phyloP scores from a whole-genome alignment of 139 green algal species.

The Chlamydomonas incerta region DNA sequence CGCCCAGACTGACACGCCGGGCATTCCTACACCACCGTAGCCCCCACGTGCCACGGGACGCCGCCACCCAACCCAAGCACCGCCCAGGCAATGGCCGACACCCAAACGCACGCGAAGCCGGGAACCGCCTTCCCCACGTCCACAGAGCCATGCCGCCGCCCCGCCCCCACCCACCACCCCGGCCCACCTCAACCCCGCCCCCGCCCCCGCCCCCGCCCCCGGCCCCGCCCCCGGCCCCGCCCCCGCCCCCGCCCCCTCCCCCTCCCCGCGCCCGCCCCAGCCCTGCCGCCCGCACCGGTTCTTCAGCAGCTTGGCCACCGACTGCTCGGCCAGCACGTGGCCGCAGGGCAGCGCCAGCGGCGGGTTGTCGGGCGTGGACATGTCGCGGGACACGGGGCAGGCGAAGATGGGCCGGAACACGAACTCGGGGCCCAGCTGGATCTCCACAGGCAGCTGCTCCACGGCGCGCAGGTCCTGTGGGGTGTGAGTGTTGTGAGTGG shows the following conservation, averaged over 20 bases:
- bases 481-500: neutral
- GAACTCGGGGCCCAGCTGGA: constrained; percentile 91
- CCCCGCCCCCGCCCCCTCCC: neutral
- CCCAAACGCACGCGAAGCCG: too few relatives aligned
- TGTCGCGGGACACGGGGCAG: constrained; percentile 92
- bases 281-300: constrained; percentile 26
- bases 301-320: constrained; percentile 81
- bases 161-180: too few relatives aligned
- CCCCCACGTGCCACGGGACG: too few relatives aligned
- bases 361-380: constrained; percentile 85
- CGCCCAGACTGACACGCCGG: too few relatives aligned
- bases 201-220: too few relatives aligned
- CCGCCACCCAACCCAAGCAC: too few relatives aligned
- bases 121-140: too few relatives aligned
- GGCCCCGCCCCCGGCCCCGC: too few relatives aligned
- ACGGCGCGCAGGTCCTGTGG: constrained; percentile 40
- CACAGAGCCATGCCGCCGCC: too few relatives aligned
- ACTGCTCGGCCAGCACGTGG: constrained; percentile 90
- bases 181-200: too few relatives aligned
- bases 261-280: neutral
- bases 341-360: constrained; percentile 95
- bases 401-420: constrained; percentile 94
- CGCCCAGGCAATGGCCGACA: too few relatives aligned
- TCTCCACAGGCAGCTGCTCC: constrained; percentile 91
- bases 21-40: too few relatives aligned